A percentile compares a stretch with the other conserved stretches of the same genome.
phyloP scores from a whole-genome alignment of 495 filamentous ascomycete species.

The Clohesyomyces aquaticus region DNA sequence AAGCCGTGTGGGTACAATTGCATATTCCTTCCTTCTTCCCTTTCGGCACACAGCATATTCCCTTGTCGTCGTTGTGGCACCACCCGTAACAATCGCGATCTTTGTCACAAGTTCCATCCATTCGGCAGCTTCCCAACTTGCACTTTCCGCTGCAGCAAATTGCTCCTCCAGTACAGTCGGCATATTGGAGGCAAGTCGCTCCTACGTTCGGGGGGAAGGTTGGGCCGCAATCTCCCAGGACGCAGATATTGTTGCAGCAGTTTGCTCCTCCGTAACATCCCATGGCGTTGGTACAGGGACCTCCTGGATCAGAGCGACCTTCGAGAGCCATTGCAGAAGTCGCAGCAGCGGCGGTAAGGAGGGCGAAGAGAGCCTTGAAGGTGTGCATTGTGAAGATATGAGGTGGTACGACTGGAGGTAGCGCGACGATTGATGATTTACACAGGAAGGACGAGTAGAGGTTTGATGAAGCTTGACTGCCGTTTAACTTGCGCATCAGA shows the following conservation, averaged over 20 bases:
- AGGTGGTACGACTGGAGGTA: background rate
- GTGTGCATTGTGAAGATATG: background rate
- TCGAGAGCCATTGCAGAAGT: background rate
- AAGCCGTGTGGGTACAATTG: background rate
- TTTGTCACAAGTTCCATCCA: conserved; percentile 13
- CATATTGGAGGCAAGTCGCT: background rate
- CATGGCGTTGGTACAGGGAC: background rate
- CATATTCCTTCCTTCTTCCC: conserved; percentile 13
- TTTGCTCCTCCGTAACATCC: conserved; percentile 7
- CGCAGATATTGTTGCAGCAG: conserved; percentile 9
- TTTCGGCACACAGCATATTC: conserved; percentile 4
- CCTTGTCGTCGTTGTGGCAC: conserved; percentile 4
- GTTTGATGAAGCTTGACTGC: background rate
- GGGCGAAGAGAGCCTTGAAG: background rate
- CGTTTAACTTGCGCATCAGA: background rate
- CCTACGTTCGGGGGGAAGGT: background rate
- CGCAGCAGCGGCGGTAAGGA: background rate
- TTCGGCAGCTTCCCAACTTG: conserved; percentile 13
- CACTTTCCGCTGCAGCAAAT: conserved; percentile 7
- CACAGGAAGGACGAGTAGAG: background rate
- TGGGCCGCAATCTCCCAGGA: background rate
- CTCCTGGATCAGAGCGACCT: conserved; percentile 9
- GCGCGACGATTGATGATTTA: background rate
- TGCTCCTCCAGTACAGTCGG: background rate
- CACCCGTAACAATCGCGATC: conserved; percentile 13